A percentile compares a stretch with the other conserved stretches of the same genome.
Evolutionary conservation across 2,329 filamentous ascomycete species (phyloP).

Genomic region (Apiospora pterosperma): DNA sequence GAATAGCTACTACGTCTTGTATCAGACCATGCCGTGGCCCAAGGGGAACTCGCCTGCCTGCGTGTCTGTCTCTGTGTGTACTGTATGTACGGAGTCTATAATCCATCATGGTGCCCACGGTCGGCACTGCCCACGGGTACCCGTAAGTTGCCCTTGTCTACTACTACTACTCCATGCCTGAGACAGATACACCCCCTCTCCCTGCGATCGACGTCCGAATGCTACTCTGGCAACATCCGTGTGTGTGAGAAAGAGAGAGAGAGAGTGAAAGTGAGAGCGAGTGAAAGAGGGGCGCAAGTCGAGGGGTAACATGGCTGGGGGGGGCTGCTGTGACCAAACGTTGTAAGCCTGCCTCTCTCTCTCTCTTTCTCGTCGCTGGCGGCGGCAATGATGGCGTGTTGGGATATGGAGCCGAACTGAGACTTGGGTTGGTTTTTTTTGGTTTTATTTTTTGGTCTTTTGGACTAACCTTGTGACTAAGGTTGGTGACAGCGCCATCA

Average conservation of each 20-base stretch:
- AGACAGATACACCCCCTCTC: too few relatives aligned
- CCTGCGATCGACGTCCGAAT: constrained; percentile 1
- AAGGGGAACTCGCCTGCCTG: too few relatives aligned
- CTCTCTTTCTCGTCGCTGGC: not conserved
- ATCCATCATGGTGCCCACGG: too few relatives aligned
- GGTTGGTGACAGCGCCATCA: not conserved
- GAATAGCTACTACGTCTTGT: too few relatives aligned
- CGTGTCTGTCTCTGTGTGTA: too few relatives aligned
- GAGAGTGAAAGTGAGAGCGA: not conserved
- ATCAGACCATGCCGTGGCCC: too few relatives aligned
- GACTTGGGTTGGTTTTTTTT: not conserved
- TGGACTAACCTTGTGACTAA: not conserved
- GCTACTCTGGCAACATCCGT: not conserved
- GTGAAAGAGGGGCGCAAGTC: not conserved
- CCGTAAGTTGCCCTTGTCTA: too few relatives aligned
- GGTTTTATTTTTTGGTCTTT: not conserved
- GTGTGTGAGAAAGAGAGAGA: not conserved
- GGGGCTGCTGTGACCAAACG: not conserved
- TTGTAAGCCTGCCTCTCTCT: not conserved
- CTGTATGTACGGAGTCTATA: too few relatives aligned
- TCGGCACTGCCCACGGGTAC: too few relatives aligned
- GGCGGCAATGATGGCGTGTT: not conserved
- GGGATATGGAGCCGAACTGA: not conserved
- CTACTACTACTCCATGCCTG: too few relatives aligned
- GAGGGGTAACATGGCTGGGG: not conserved